phyloP scores from a whole-genome alignment of 2,329 filamentous ascomycete species.

The Didymella exigua region DNA sequence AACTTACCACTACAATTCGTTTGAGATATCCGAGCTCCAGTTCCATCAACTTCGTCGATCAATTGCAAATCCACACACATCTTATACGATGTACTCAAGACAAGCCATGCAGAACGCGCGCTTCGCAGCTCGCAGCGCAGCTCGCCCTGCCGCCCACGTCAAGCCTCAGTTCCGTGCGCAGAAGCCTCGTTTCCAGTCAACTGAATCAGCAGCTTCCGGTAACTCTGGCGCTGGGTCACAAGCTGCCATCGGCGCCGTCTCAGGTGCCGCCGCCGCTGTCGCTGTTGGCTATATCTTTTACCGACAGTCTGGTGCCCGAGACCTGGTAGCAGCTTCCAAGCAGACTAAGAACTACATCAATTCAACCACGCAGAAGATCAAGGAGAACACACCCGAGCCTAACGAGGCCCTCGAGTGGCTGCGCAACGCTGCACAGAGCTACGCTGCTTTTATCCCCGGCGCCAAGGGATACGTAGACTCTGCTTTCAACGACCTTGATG shows the following conservation, averaged over 20 bases:
- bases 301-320: constrained; percentile 58
- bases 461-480: constrained; percentile 70
- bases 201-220: constrained; percentile 30
- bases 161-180: constrained; percentile 38
- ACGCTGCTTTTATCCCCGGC: constrained; percentile 74
- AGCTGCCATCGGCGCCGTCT: constrained; percentile 56
- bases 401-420: constrained; percentile 71
- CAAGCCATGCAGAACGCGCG: constrained; percentile 41
- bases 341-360: constrained; percentile 67
- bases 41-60: not conserved
- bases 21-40: not conserved
- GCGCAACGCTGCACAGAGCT: constrained; percentile 69
- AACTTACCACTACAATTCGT: constrained; percentile 1
- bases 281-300: constrained; percentile 59
- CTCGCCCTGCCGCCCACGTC: constrained; percentile 31
- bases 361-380: constrained; percentile 64
- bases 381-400: constrained; percentile 66
- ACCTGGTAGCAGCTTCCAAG: constrained; percentile 56
- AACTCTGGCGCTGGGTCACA: constrained; percentile 40
- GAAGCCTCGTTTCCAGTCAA: constrained; percentile 43
- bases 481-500: constrained; percentile 73
- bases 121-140: constrained; percentile 37
- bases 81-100: constrained; percentile 41
- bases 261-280: constrained; percentile 57
- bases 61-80: constrained; percentile 14